Conservation (phyloP, 768 basidiomycete genomes). For the Leccinum pellstonianum region DNA sequence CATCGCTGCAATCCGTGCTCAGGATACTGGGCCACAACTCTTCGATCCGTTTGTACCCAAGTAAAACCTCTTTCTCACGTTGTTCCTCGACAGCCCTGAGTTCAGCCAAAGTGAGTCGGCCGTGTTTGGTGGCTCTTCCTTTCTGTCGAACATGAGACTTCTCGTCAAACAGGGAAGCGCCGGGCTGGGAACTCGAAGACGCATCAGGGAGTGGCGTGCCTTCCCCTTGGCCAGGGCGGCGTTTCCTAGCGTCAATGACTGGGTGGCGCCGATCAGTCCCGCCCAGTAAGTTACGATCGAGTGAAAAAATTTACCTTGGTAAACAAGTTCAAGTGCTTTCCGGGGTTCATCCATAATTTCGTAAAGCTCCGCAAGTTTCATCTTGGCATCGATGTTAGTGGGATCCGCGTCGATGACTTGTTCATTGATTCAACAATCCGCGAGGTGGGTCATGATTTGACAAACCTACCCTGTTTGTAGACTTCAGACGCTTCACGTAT, state of each 20-base stretch:
- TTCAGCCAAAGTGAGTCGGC: slow-evolving; percentile 56
- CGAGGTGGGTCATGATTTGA: neutral
- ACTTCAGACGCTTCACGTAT: slow-evolving; percentile 76
- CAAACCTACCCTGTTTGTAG: slow-evolving; percentile 69
- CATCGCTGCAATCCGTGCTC: slow-evolving; percentile 39
- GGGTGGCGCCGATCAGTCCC: slow-evolving; percentile 39
- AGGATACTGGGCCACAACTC: slow-evolving; percentile 63
- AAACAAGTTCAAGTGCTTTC: slow-evolving; percentile 70
- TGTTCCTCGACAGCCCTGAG: slow-evolving; percentile 61
- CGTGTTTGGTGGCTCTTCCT: slow-evolving; percentile 23
- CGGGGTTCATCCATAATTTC: slow-evolving; percentile 79
- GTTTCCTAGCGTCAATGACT: slow-evolving; percentile 65
- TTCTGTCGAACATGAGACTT: slow-evolving; percentile 42
- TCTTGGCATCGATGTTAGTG: slow-evolving; percentile 74
- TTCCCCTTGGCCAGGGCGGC: slow-evolving; percentile 35
- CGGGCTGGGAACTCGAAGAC: slow-evolving; percentile 21
- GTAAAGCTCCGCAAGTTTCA: slow-evolving; percentile 88
- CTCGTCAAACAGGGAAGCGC: slow-evolving; percentile 65
- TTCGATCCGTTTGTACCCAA: slow-evolving; percentile 56
- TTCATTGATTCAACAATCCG: slow-evolving; percentile 20
- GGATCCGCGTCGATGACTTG: slow-evolving; percentile 76
- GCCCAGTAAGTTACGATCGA: slow-evolving; percentile 52
- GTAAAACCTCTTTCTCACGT: slow-evolving; percentile 62
- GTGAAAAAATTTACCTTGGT: slow-evolving; percentile 50
- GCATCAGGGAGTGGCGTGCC: slow-evolving; percentile 10